phyloP scores from a whole-genome alignment of 768 basidiomycete genomes.

The Amanita phalloides region DNA sequence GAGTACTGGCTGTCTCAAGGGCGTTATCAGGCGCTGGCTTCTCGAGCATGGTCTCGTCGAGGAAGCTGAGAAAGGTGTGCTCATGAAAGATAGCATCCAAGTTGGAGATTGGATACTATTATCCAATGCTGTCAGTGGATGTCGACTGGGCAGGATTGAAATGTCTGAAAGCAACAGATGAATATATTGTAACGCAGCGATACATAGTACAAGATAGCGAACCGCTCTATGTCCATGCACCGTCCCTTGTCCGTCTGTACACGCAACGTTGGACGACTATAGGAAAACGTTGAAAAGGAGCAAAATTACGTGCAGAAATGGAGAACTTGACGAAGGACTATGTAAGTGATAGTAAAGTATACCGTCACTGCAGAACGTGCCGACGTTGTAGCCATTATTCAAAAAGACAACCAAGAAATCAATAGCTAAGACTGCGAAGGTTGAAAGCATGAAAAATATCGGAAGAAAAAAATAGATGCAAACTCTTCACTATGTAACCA shows the following conservation, averaged over 20 bases:
- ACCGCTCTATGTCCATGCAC: conserved; percentile 47
- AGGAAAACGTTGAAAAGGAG: conserved; percentile 9
- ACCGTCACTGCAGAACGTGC: not conserved
- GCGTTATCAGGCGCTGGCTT: conserved; percentile 61
- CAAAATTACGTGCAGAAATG: conserved; percentile 10
- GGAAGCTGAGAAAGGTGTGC: conserved; percentile 33
- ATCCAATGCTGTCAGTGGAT: conserved; percentile 66
- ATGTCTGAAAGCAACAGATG: conserved; percentile 1
- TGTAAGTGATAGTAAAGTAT: not conserved
- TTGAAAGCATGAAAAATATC: not conserved
- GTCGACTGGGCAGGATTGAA: conserved; percentile 42
- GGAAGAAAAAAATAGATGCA: conserved; percentile 1
- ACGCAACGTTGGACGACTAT: conserved; percentile 12
- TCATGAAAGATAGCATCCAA: conserved; percentile 32
- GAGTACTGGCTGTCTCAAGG: conserved; percentile 58
- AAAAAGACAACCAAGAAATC: not conserved
- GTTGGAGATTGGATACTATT: conserved; percentile 57
- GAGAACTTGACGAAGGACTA: not conserved
- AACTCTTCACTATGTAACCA: not conserved
- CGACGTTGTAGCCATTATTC: not conserved
- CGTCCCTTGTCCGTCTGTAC: conserved; percentile 32
- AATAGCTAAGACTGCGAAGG: not conserved
- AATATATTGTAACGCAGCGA: conserved; percentile 4
- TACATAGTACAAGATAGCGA: conserved; percentile 9
- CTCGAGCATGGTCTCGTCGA: conserved; percentile 45